Evolutionary conservation across 1,139 yeast genomes (phyloP), one percentile per base, ranked within the genome.

Genomic region (Torulaspora globosa): DNA sequence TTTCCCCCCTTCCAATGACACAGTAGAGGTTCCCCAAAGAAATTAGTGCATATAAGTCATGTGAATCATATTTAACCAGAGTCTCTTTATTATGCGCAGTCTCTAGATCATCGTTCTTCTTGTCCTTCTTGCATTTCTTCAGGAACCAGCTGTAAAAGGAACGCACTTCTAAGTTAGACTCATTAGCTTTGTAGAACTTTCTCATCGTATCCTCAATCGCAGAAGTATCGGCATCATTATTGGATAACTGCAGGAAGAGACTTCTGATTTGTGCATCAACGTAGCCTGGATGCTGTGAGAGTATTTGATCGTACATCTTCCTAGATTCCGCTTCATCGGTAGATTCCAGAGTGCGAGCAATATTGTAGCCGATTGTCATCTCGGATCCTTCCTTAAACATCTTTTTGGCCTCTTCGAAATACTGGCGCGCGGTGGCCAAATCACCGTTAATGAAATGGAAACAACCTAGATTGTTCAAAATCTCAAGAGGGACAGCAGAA

Each of bases 101-200:
- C 64, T 89, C 97, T 30, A 78, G 67, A 54, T 78, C 83, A 18
- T 80, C 78, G 46, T 70, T 74, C 29, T 58, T 59, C 26, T 67
- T 66, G 37, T 70, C 8, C 78, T 80, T 42, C 15, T 40, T 36
- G 19, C 44, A 62, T 54, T 75, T 78, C 55, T 82, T 84, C 52
- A 88, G 71, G 62, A 80, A 87, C 97, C 97, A 94, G 29, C 96
- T 95, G 65, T 84, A 87, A 55, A 92, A 83, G 0, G 98, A 86
- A 51, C 99, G 80, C 2, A 87, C 80, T 63, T 90, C 96, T 51
- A 88, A 69, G 60, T 88, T 79, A 14, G 80, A 76, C 1, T 80
- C 75, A 54, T 80, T 75, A 29, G 73, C 66, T 2, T 70, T 67
- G 46, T 89, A 67, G 7, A 92, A 67, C 4, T 70, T 62, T 43